These are phyloP conservation scores for Fraxinus floribunda DNA, from an alignment of 305 asterid genomes.

Conservation along the genomic window DNA sequence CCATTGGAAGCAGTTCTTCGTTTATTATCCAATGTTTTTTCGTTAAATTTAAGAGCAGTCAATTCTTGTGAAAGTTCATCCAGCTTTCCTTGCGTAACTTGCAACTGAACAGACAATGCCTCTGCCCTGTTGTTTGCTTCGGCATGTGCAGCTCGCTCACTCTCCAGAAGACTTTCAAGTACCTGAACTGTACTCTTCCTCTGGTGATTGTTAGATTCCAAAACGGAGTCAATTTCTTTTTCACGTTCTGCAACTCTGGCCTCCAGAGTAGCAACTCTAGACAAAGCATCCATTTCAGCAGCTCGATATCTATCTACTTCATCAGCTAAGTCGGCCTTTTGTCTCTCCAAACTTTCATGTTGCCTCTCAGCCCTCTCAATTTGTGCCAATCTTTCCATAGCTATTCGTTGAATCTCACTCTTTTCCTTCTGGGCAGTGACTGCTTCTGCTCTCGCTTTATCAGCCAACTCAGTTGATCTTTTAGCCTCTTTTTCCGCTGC, in stretches of 20 bases:
- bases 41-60: conserved; percentile 61
- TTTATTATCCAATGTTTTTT: conserved; percentile 60
- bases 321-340: conserved; percentile 47
- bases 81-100: conserved; percentile 76
- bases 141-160: conserved; percentile 76
- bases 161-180: conserved; percentile 67
- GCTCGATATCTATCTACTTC: conserved; percentile 58
- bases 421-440: conserved; percentile 76
- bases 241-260: conserved; percentile 73
- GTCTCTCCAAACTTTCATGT: conserved; percentile 67
- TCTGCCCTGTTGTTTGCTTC: conserved; percentile 86
- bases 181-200: conserved; percentile 70
- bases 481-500: conserved; percentile 79
- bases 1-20: conserved; percentile 61
- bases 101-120: conserved; percentile 79
- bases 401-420: conserved; percentile 58
- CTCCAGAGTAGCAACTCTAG: conserved; percentile 61
- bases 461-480: conserved; percentile 84
- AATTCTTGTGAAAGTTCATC: conserved; percentile 76
- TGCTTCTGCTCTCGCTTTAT: conserved; percentile 86
- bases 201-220: conserved; percentile 72
- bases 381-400: conserved; percentile 80
- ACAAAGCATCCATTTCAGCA: conserved; percentile 70
- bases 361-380: conserved; percentile 73
- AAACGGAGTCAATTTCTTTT: conserved; percentile 66